These are phyloP conservation scores for Sphaerobolus stellatus DNA, from an alignment of 1,284 basidiomycete genomes.

Conservation along the genomic window DNA sequence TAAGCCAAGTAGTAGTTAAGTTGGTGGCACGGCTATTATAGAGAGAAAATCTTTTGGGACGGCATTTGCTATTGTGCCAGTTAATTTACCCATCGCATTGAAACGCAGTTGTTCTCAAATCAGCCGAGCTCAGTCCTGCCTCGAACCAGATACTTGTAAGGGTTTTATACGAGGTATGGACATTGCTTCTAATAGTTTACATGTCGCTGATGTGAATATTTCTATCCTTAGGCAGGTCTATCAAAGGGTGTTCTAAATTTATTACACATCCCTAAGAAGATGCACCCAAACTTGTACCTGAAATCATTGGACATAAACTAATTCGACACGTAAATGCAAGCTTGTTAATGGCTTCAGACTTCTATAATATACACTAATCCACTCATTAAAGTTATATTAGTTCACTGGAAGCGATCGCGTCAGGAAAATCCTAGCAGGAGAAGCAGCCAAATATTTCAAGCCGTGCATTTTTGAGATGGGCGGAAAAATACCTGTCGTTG, in stretches of 20 bases:
- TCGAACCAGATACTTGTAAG: slow-evolving; percentile 50
- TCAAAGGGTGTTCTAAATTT: slow-evolving; percentile 61
- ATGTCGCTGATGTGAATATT: not conserved
- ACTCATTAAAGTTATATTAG: too few species aligned
- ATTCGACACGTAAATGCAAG: slow-evolving; percentile 48
- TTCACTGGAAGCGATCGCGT: slow-evolving; percentile 73
- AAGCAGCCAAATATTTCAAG: slow-evolving; percentile 72
- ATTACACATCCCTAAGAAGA: slow-evolving; percentile 49
- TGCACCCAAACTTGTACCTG: slow-evolving; percentile 45
- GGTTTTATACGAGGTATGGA: slow-evolving; percentile 42
- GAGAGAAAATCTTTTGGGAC: slow-evolving; percentile 32
- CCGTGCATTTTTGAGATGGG: slow-evolving; percentile 73
- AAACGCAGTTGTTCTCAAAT: slow-evolving; percentile 63
- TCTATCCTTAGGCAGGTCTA: slow-evolving; percentile 47
- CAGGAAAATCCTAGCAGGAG: slow-evolving; percentile 67
- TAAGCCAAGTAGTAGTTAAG: slow-evolving; percentile 20
- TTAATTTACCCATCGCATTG: slow-evolving; percentile 51
- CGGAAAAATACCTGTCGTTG: slow-evolving; percentile 71
- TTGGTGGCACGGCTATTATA: slow-evolving; percentile 30
- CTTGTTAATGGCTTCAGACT: not conserved
- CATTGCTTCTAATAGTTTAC: not conserved
- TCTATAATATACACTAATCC: slow-evolving; percentile 9
- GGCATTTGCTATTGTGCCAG: slow-evolving; percentile 28
- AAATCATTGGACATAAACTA: slow-evolving; percentile 54
- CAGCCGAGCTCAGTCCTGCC: slow-evolving; percentile 55